These are phyloP conservation scores for Hemisphaericaspora lyxosophila DNA, from an alignment of 1,139 yeast species.

Conservation along the genomic window DNA sequence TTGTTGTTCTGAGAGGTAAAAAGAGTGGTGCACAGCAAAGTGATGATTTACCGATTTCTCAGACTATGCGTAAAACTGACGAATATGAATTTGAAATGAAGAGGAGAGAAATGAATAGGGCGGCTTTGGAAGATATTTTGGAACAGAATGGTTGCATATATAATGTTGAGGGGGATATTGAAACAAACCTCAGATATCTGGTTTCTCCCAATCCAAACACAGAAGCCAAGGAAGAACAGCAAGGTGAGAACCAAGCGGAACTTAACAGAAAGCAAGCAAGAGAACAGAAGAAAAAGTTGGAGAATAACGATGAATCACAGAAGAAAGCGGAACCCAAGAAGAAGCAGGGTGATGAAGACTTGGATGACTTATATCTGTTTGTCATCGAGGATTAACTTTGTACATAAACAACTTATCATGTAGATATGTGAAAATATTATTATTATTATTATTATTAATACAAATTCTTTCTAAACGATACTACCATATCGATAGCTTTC, in stretches of 20 bases:
- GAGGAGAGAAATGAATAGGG: slow-evolving; percentile 29
- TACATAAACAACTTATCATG: slow-evolving; percentile 2
- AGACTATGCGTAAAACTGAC: slow-evolving; percentile 8
- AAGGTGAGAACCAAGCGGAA: slow-evolving; percentile 15
- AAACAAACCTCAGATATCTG: slow-evolving; percentile 19
- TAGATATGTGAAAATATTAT: slow-evolving; percentile 6
- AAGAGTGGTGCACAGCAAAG: background rate
- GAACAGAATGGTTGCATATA: slow-evolving; percentile 31
- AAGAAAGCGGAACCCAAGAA: slow-evolving; percentile 1
- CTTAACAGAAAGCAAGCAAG: slow-evolving; percentile 16
- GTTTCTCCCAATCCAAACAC: slow-evolving; percentile 18
- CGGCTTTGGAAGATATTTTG: slow-evolving; percentile 24
- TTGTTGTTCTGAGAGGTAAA: background rate
- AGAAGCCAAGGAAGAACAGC: background rate
- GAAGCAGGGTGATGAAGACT: slow-evolving; percentile 28
- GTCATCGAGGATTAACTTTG: slow-evolving; percentile 36
- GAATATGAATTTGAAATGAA: slow-evolving; percentile 29
- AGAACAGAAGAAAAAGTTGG: slow-evolving; percentile 16
- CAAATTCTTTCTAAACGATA: slow-evolving; percentile 16
- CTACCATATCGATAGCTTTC: slow-evolving; percentile 26
- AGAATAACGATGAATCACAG: slow-evolving; percentile 1
- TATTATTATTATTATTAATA: background rate
- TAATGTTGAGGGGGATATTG: slow-evolving; percentile 32
- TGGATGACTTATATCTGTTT: slow-evolving; percentile 43
- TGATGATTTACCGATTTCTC: slow-evolving; percentile 1